Conservation (phyloP, 371 early-diverging fungal species). For the Rhizomucor miehei region DNA sequence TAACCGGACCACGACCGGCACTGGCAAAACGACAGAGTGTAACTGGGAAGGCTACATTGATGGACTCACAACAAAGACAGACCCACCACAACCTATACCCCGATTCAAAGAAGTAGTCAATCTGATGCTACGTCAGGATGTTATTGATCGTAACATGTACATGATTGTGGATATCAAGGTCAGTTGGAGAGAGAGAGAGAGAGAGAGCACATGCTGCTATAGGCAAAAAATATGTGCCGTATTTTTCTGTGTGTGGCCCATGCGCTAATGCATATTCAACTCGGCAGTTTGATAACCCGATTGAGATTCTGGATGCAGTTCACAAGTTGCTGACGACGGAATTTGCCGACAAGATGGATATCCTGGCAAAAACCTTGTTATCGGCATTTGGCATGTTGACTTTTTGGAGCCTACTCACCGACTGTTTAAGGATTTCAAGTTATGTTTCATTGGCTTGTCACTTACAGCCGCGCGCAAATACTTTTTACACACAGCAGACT, state of each 20-base stretch:
- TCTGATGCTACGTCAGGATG: slow-evolving; percentile 43
- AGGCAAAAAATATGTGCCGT: background rate
- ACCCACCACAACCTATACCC: slow-evolving; percentile 49
- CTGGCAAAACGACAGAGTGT: slow-evolving; percentile 42
- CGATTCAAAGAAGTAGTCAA: slow-evolving; percentile 57
- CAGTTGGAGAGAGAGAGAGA: background rate
- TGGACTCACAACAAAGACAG: slow-evolving; percentile 46
- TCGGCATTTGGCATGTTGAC: slow-evolving; percentile 66
- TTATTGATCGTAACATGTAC: slow-evolving; percentile 40
- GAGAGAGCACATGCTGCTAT: too few relatives aligned
- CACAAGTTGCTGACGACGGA: slow-evolving; percentile 27
- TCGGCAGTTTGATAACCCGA: slow-evolving; percentile 45
- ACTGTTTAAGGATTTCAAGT: slow-evolving; percentile 37
- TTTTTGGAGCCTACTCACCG: slow-evolving; percentile 48
- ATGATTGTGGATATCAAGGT: slow-evolving; percentile 70
- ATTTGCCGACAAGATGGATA: slow-evolving; percentile 11
- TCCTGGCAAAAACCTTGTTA: slow-evolving; percentile 40
- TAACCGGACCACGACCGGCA: slow-evolving; percentile 58
- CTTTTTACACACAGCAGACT: slow-evolving; percentile 50
- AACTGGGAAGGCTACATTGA: slow-evolving; percentile 63
- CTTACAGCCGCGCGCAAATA: slow-evolving; percentile 45
- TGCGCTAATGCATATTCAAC: background rate
- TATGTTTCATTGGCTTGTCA: slow-evolving; percentile 58
- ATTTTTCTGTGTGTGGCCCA: background rate
- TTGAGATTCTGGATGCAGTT: slow-evolving; percentile 42